These are phyloP conservation scores for Cercospora brassicicola DNA, from an alignment of 2,329 filamentous ascomycete genomes.

Conservation along the genomic window DNA sequence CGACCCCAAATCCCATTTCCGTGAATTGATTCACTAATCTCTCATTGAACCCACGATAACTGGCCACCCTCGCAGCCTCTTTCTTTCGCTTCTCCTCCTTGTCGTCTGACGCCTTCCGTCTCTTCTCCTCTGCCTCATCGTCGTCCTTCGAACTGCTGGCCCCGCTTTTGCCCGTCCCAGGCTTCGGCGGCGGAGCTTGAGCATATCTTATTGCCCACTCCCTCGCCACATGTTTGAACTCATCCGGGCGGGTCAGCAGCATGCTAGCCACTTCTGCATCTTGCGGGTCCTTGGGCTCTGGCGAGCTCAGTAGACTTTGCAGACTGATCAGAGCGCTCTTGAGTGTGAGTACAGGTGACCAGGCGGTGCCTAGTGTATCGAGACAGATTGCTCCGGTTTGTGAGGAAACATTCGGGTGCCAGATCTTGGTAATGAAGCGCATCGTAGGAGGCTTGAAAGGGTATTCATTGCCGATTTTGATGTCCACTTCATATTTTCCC, in stretches of 20 bases:
- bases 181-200: conserved; percentile 66
- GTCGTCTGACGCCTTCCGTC: conserved; percentile 54
- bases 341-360: conserved; percentile 95
- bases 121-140: conserved; percentile 41
- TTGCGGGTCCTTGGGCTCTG: conserved; percentile 94
- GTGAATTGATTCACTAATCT: conserved; percentile 80
- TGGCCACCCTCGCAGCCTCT: conserved; percentile 50
- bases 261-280: conserved; percentile 93
- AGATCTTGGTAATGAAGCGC: conserved; percentile 89
- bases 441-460: conserved; percentile 91
- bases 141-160: conserved; percentile 29
- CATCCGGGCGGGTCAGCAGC: conserved; percentile 74
- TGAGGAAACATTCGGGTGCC: conserved; percentile 90
- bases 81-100: conserved; percentile 58
- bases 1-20: conserved; percentile 86
- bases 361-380: conserved; percentile 83
- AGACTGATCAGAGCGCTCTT: conserved; percentile 92
- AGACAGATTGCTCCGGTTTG: conserved; percentile 90
- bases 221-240: conserved; percentile 77
- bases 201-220: conserved; percentile 89
- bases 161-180: conserved; percentile 44
- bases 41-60: conserved; percentile 83
- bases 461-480: conserved; percentile 83
- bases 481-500: conserved; percentile 78
- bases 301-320: conserved; percentile 86